These are phyloP conservation scores for Herpetomonas tarakana DNA, from an alignment of 208 protist genomes.

Conservation along the genomic window DNA sequence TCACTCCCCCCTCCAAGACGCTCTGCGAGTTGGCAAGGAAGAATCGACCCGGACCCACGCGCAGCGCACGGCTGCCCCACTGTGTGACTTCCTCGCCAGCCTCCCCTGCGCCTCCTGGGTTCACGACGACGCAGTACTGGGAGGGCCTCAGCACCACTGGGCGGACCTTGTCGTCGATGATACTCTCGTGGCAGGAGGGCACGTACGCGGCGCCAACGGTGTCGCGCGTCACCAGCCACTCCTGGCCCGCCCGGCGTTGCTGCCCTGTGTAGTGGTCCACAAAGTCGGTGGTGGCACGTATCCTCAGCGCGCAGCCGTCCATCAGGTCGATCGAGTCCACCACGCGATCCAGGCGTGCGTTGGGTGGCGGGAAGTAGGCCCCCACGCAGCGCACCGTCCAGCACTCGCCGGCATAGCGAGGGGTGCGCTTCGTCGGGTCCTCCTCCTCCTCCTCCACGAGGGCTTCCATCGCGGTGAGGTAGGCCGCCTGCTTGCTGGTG, in stretches of 20 bases:
- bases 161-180: slow-evolving; percentile 15
- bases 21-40: slow-evolving; percentile 50
- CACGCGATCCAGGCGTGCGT: slow-evolving; percentile 53
- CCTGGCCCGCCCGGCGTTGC: slow-evolving; percentile 32
- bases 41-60: slow-evolving; percentile 35
- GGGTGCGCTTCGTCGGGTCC: neutral
- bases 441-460: slow-evolving; percentile 30
- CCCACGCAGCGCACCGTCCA: slow-evolving; percentile 63
- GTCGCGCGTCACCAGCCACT: slow-evolving; percentile 81
- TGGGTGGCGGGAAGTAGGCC: slow-evolving; percentile 67
- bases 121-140: slow-evolving; percentile 29
- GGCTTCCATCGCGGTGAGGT: slow-evolving; percentile 19
- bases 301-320: slow-evolving; percentile 65
- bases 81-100: slow-evolving; percentile 16
- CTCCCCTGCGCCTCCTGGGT: neutral
- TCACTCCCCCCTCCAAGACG: slow-evolving; percentile 25
- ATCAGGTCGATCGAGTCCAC: slow-evolving; percentile 64
- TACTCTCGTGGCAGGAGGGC: slow-evolving; percentile 54
- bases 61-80: slow-evolving; percentile 23
- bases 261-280: slow-evolving; percentile 37
- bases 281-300: slow-evolving; percentile 75
- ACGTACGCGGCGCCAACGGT: slow-evolving; percentile 36
- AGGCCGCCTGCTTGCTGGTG: slow-evolving; percentile 17
- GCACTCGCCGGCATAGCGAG: slow-evolving; percentile 71
- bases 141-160: slow-evolving; percentile 6